Conservation (phyloP, 352 stramenopile species). For the Pilasporangium apinafurcum region DNA sequence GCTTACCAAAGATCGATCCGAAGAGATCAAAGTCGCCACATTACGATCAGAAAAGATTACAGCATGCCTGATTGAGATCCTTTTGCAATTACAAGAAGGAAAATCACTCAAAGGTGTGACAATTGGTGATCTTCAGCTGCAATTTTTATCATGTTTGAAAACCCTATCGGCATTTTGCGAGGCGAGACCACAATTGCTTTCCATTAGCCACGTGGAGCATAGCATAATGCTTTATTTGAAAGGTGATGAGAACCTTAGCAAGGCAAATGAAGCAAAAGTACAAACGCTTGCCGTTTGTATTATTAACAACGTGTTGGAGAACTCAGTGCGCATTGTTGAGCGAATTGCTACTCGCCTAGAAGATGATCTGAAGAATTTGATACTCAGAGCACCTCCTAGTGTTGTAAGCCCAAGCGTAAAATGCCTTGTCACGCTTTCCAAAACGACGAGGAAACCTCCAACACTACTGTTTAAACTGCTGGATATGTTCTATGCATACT, state of each 20-base stretch:
- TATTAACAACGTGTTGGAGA: conserved; percentile 46
- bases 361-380: conserved; percentile 51
- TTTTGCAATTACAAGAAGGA: conserved; percentile 74
- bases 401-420: conserved; percentile 75
- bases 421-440: conserved; percentile 58
- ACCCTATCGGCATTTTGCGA: conserved; percentile 73
- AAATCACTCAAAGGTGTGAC: conserved; percentile 45
- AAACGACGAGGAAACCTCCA: conserved; percentile 29
- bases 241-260: conserved; percentile 44
- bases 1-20: conserved; percentile 29
- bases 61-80: conserved; percentile 45
- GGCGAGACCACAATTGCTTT: conserved; percentile 50
- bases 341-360: conserved; percentile 40
- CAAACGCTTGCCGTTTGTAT: conserved; percentile 60
- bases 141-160: conserved; percentile 76
- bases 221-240: conserved; percentile 74
- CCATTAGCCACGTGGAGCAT: too few species aligned
- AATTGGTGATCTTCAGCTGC: conserved; percentile 34
- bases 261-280: conserved; percentile 44
- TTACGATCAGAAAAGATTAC: conserved; percentile 61
- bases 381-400: conserved; percentile 67
- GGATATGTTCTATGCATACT: conserved; percentile 51
- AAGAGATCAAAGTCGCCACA: conserved; percentile 42
- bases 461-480: conserved; percentile 53
- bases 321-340: conserved; percentile 41